Conservation (phyloP, 257 asterid species). For the Perilla frutescens region DNA sequence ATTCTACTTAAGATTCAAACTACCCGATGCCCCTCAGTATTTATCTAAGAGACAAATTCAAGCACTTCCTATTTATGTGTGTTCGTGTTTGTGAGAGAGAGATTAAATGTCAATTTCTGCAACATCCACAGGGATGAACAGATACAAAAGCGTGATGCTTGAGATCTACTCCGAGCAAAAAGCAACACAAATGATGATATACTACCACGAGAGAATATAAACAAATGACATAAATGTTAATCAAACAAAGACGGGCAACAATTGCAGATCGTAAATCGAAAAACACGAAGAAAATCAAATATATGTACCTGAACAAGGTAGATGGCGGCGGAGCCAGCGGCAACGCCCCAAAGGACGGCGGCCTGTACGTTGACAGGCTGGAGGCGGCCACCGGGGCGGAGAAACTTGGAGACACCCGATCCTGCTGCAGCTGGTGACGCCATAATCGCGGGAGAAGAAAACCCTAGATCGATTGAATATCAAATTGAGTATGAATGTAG, state of each 20-base stretch:
- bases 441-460: conserved; percentile 45
- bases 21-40: not conserved
- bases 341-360: conserved; percentile 78
- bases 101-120: not conserved
- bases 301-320: conserved; percentile 43
- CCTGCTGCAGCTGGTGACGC: conserved; percentile 53
- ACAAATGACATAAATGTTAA: not conserved
- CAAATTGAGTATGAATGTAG: not conserved
- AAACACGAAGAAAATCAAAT: not conserved
- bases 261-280: conserved; percentile 15
- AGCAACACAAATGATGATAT: not conserved
- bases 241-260: conserved; percentile 1
- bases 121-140: not conserved
- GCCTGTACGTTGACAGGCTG: conserved; percentile 65
- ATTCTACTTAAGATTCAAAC: not conserved
- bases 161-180: conserved; percentile 27
- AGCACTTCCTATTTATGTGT: not conserved
- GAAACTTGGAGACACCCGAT: conserved; percentile 53
- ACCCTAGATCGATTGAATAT: conserved; percentile 43
- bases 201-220: not conserved
- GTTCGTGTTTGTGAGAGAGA: not conserved
- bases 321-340: conserved; percentile 69
- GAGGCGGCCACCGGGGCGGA: conserved; percentile 52
- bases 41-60: not conserved
- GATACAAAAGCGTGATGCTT: not conserved